Evolutionary conservation across 352 stramenopile species (phyloP).

Genomic region (Pythium inflatum): DNA sequence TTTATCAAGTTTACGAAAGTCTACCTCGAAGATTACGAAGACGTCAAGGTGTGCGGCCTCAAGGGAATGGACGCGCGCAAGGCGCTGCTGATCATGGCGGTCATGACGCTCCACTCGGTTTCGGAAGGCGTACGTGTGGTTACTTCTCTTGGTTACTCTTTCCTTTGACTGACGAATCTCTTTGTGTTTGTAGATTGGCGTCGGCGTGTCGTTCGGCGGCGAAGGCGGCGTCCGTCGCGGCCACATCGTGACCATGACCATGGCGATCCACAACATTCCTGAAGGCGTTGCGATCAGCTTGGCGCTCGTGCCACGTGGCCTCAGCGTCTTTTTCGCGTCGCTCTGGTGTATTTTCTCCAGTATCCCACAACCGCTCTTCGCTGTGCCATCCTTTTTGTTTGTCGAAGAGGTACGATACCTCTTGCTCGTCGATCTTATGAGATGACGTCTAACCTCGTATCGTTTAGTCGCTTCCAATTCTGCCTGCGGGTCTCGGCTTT

Average conservation of each 20-base stretch:
- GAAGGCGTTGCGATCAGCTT: conserved; percentile 97
- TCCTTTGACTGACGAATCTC: neutral
- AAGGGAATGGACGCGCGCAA: conserved; percentile 88
- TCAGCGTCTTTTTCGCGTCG: conserved; percentile 85
- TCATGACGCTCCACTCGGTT: conserved; percentile 99
- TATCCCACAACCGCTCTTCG: conserved; percentile 96
- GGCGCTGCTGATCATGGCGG: conserved; percentile 97
- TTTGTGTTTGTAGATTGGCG: conserved; percentile 75
- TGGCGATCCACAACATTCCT: conserved; percentile 98
- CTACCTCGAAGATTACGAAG: conserved; percentile 95
- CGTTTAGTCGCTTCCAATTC: conserved; percentile 95
- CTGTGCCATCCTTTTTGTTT: conserved; percentile 96
- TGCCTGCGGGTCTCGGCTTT: conserved; percentile 96
- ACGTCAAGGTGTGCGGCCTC: conserved; percentile 88
- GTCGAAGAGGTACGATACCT: conserved; percentile 55
- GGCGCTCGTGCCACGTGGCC: conserved; percentile 93
- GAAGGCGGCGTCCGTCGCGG: conserved; percentile 92
- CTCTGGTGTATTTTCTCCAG: conserved; percentile 93
- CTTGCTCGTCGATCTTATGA: too few relatives aligned
- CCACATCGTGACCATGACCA: conserved; percentile 96
- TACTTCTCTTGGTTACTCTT: neutral
- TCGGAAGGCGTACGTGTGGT: conserved; percentile 93
- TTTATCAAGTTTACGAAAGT: conserved; percentile 97
- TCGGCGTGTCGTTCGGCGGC: conserved; percentile 97
- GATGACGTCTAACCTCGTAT: too few relatives aligned